phyloP scores from a whole-genome alignment of 2,329 filamentous ascomycete species.

The Hymenoscyphus infarciens region DNA sequence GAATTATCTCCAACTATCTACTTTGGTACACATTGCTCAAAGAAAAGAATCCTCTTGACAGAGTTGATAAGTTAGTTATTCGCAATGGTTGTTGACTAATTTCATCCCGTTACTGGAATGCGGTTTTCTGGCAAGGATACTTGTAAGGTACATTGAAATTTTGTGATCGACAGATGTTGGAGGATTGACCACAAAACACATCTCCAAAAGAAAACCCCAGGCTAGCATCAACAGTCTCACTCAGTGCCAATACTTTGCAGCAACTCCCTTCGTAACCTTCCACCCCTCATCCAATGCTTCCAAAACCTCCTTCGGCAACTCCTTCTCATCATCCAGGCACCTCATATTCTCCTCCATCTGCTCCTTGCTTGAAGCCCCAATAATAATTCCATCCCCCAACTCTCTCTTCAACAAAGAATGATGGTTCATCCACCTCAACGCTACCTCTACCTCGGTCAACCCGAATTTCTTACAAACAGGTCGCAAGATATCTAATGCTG shows the following conservation, averaged over 20 bases:
- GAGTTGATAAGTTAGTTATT: no score
- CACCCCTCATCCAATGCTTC: conserved; percentile 62
- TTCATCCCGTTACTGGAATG: no score
- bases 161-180: no score
- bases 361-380: conserved; percentile 39
- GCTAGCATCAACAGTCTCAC: no score
- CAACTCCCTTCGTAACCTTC: conserved; percentile 29
- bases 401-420: conserved; percentile 59
- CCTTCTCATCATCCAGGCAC: conserved; percentile 40
- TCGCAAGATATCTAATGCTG: conserved; percentile 66
- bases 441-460: conserved; percentile 68
- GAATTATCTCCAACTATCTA: no score
- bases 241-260: neutral
- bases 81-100: no score
- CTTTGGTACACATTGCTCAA: no score
- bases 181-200: no score
- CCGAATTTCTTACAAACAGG: conserved; percentile 63
- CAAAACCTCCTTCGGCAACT: conserved; percentile 61
- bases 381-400: conserved; percentile 44
- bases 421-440: conserved; percentile 69
- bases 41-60: no score
- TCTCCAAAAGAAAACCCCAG: no score
- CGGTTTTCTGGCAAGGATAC: no score
- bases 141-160: no score
- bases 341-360: conserved; percentile 42